These are phyloP conservation scores for Pythium dissimile DNA, from an alignment of 352 stramenopile species.

Conservation along the genomic window DNA sequence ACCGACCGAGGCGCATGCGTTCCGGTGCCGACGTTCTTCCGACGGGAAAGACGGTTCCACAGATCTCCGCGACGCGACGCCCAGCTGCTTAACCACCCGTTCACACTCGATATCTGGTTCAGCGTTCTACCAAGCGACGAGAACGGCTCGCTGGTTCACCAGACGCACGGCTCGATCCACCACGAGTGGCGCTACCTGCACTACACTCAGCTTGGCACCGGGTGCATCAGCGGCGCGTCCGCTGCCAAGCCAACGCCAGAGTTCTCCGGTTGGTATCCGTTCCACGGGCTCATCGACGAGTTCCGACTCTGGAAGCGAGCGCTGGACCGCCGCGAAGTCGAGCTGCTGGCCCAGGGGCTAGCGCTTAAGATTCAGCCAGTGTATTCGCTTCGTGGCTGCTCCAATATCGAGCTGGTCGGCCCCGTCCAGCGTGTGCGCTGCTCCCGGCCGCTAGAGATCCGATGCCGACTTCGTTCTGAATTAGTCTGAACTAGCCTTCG, in stretches of 20 bases:
- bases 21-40: constrained; percentile 18
- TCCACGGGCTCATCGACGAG: constrained; percentile 47
- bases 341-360: background rate
- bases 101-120: constrained; percentile 28
- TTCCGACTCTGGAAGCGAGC: constrained; percentile 21
- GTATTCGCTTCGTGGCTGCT: background rate
- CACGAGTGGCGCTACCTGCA: constrained; percentile 40
- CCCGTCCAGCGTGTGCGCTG: constrained; percentile 10
- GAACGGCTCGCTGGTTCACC: background rate
- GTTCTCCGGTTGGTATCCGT: constrained; percentile 68
- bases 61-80: background rate
- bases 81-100: constrained; percentile 13
- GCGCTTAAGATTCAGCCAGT: constrained; percentile 10
- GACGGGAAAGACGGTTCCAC: constrained; percentile 4
- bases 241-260: constrained; percentile 41
- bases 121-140: constrained; percentile 20
- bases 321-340: constrained; percentile 4
- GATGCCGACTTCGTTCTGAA: background rate
- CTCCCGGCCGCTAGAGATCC: constrained; percentile 12
- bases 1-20: constrained; percentile 18
- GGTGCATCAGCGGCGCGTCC: constrained; percentile 48
- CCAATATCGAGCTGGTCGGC: background rate
- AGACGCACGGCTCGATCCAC: constrained; percentile 9
- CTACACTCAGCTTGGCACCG: constrained; percentile 53
- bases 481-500: constrained; percentile 3